Percentiles rank a stretch among this genome's conserved stretches.
Conservation (phyloP, 768 basidiomycete species). For the Cyclocybe aegerita region DNA sequence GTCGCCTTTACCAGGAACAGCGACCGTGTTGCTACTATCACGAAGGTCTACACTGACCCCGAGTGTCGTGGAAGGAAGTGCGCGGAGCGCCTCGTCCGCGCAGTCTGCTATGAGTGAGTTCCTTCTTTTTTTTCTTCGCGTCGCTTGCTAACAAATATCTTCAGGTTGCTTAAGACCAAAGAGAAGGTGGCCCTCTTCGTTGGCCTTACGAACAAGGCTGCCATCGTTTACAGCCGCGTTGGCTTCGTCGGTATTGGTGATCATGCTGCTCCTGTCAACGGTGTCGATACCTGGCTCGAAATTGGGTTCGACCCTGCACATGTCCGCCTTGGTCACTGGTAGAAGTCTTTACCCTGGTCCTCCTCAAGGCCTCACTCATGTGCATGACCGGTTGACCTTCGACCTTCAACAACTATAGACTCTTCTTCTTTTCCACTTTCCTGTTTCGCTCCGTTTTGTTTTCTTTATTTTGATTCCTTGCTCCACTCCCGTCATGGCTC, state of each 20-base stretch:
- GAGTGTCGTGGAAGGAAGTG: conserved; percentile 51
- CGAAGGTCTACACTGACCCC: conserved; percentile 68
- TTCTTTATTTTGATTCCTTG: not conserved
- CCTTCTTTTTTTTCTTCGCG: not conserved
- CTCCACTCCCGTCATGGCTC: too few relatives aligned
- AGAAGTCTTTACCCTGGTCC: conserved; percentile 11
- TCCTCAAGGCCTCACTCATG: too few relatives aligned
- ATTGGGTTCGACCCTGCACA: conserved; percentile 53
- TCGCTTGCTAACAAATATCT: conserved; percentile 13
- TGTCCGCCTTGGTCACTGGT: conserved; percentile 71
- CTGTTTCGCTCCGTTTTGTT: not conserved
- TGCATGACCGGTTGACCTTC: too few relatives aligned
- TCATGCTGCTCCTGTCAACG: conserved; percentile 31
- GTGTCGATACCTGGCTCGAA: conserved; percentile 55
- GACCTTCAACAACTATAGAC: too few relatives aligned
- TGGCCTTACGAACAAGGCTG: conserved; percentile 52
- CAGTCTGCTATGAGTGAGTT: conserved; percentile 55
- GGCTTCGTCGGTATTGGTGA: conserved; percentile 60
- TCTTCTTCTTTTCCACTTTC: too few relatives aligned
- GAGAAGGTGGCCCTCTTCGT: conserved; percentile 62
- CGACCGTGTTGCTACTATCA: conserved; percentile 56
- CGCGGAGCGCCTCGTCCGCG: conserved; percentile 60
- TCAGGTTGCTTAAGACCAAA: conserved; percentile 16
- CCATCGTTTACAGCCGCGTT: conserved; percentile 58
- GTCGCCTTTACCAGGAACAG: conserved; percentile 68